Evolutionary conservation across 169 alveolate species (phyloP), one percentile per base, ranked within the genome.

Genomic region (Eimeria tenella): DNA sequence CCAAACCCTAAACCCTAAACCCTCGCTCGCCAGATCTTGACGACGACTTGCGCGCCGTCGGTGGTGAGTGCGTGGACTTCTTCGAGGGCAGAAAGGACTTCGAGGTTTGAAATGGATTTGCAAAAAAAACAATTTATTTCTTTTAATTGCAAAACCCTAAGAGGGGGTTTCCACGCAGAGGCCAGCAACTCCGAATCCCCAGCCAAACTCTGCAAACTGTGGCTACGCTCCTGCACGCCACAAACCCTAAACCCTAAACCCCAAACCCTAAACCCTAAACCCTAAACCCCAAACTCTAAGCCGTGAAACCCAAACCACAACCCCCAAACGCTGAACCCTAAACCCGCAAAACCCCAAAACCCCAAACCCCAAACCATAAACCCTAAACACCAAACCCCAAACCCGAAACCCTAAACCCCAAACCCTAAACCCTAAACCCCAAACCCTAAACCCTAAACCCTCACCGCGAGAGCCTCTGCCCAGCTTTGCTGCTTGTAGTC

Each of bases 221-320:
- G 94, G n/a, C 88, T 71, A 3, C 88, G 25, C 94, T 88, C 94
- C 94, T 88, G 88, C 53, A 23, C 4, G 21, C 17, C 19, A 70
- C 81, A 70, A 70, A n/a, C 19, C 56, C 63, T 56, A 56, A 56
- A 56, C 63, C 63, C 63, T 56, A 56, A 56, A 56, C 63, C 63
- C 63, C 10, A 70, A 25, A 70, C 49, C 75, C 75, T 65, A 65
- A 65, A 65, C 75, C 75, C 75, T 65, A 65, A 65, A 65, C 75
- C 75, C 75, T 65, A 65, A 65, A 65, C 75, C 75, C 75, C 23
- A 65, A 65, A 65, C 75, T 49, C 75, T 65, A 65, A 65, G 23
- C 42, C 75, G 52, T 19, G 19, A 19, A 65, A 11, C 53, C 90
- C 49, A 58, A 58, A 82, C 71, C 56, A 49, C 49, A 60, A 52